A percentile compares a stretch with the other conserved stretches of the same genome.
Conservation (phyloP, 2,329 filamentous ascomycete species). For the Colletotrichum sp. region DNA sequence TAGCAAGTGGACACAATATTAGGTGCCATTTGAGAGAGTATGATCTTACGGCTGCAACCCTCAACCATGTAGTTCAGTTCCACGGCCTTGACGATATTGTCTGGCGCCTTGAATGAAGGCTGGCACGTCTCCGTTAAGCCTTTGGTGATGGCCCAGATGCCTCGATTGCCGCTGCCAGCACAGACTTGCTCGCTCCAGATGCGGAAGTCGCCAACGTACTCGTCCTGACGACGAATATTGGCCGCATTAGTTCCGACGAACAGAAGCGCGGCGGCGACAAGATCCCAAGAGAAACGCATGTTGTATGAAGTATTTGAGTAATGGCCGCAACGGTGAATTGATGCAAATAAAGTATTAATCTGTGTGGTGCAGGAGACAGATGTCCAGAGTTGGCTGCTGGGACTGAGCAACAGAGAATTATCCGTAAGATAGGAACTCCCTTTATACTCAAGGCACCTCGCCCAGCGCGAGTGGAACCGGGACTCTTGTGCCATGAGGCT, state of each 20-base stretch:
- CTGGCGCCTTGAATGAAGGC: neutral
- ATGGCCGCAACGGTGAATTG: too few species aligned
- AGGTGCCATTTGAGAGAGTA: neutral
- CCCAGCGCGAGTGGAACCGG: too few species aligned
- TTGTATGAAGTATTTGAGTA: neutral
- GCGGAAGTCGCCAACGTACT: neutral
- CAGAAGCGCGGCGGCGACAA: neutral
- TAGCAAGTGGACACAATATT: neutral
- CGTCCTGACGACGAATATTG: neutral
- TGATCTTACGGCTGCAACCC: neutral
- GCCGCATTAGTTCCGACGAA: neutral
- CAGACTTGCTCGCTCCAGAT: neutral
- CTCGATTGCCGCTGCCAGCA: neutral
- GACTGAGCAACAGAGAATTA: rapidly evolving
- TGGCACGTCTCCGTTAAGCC: neutral
- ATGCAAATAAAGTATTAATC: neutral
- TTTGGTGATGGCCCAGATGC: neutral
- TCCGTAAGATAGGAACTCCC: too few species aligned
- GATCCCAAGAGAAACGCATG: neutral
- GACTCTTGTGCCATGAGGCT: too few species aligned
- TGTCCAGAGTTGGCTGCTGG: too few species aligned
- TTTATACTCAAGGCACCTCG: too few species aligned
- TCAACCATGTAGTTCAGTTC: neutral
- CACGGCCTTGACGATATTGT: neutral
- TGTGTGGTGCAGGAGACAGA: too few species aligned